These are phyloP conservation scores for Phytophthora citrophthora DNA, from an alignment of 352 stramenopile genomes.

Conservation along the genomic window DNA sequence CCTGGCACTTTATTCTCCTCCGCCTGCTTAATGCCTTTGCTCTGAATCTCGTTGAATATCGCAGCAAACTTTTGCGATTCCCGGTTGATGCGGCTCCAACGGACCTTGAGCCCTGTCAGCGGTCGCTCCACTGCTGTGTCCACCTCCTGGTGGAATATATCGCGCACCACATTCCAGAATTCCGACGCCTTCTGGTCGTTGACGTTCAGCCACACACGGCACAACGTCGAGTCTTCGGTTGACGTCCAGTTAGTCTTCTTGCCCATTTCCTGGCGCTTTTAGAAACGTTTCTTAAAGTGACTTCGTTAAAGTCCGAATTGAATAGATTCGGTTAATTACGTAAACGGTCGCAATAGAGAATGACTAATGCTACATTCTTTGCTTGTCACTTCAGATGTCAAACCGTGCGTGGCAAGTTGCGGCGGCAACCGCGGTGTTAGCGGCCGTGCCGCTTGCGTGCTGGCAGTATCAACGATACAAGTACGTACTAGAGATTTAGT, in stretches of 20 bases:
- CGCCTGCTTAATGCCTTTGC: conserved; percentile 24
- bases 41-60: conserved; percentile 51
- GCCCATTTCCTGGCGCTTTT: conserved; percentile 57
- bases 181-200: conserved; percentile 64
- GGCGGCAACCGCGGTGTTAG: conserved; percentile 24
- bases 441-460: conserved; percentile 48
- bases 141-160: conserved; percentile 74
- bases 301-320: not conserved
- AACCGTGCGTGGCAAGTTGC: conserved; percentile 33
- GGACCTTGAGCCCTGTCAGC: conserved; percentile 80
- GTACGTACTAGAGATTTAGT: conserved; percentile 11
- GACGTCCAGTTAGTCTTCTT: conserved; percentile 85
- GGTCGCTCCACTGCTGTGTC: conserved; percentile 64
- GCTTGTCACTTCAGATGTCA: conserved; percentile 14
- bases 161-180: conserved; percentile 72
- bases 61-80: conserved; percentile 78
- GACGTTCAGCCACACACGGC: conserved; percentile 70
- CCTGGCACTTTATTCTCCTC: conserved; percentile 5
- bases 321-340: not conserved
- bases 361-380: not conserved
- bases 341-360: not conserved
- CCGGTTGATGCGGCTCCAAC: conserved; percentile 82
- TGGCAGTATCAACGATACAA: conserved; percentile 37
- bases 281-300: conserved; percentile 50
- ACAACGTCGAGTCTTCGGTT: conserved; percentile 70